Conservation (phyloP, 768 basidiomycete genomes). For the Ramaria sp. region DNA sequence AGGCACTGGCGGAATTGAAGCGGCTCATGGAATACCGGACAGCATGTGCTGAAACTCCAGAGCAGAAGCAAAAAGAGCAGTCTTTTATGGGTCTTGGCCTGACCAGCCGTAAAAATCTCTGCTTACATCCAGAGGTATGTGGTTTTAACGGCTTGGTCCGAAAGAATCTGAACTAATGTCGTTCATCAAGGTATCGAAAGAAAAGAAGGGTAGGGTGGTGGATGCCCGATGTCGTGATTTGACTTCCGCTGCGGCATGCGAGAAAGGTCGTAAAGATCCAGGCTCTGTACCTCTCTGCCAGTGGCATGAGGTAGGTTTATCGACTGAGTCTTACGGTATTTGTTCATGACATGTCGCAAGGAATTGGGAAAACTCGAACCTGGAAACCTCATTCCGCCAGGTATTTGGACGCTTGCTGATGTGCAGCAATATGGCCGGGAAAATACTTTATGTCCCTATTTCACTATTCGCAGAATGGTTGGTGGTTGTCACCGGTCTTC, state of each 20-base stretch:
- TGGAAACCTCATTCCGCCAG: constrained; percentile 71
- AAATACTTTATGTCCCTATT: constrained; percentile 87
- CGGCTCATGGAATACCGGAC: constrained; percentile 85
- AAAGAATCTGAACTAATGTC: neutral
- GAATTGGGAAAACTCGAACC: constrained; percentile 74
- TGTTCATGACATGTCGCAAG: constrained; percentile 29
- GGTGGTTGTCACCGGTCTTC: constrained; percentile 13
- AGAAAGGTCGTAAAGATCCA: constrained; percentile 77
- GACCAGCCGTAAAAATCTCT: constrained; percentile 93
- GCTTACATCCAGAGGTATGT: constrained; percentile 83
- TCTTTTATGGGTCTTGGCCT: constrained; percentile 83
- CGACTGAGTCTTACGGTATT: neutral
- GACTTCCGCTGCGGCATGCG: constrained; percentile 73
- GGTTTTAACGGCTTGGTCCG: neutral
- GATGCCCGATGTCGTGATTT: constrained; percentile 96
- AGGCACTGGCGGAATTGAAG: constrained; percentile 91
- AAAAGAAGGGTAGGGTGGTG: constrained; percentile 97
- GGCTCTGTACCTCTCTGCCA: constrained; percentile 86
- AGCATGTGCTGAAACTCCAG: constrained; percentile 58
- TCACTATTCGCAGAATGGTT: constrained; percentile 93
- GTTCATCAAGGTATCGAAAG: constrained; percentile 71
- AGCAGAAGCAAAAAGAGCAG: constrained; percentile 66
- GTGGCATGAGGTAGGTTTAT: constrained; percentile 77
- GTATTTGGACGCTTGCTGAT: constrained; percentile 92
- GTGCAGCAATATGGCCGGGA: constrained; percentile 82